phyloP scores from a whole-genome alignment of 108 stramenopile species.

The Stephanodiscus minutulus region DNA sequence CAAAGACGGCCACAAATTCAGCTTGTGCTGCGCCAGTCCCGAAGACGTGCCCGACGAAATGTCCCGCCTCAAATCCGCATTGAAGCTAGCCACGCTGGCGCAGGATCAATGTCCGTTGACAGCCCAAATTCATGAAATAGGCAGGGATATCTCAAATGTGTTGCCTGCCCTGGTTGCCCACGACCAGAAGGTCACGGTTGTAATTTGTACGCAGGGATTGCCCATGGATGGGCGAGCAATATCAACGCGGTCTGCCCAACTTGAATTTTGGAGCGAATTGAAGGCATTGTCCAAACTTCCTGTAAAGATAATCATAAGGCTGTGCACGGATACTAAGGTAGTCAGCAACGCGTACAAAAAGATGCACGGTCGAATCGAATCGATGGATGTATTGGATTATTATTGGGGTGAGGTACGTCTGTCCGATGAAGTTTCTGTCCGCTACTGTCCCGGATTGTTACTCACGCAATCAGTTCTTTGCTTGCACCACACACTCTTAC shows the following conservation, averaged over 20 bases:
- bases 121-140: slow-evolving; percentile 22
- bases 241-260: not conserved
- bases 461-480: not conserved
- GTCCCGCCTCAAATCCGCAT: too few relatives aligned
- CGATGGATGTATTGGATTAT: slow-evolving; percentile 58
- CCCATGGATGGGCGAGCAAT: slow-evolving; percentile 47
- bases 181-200: slow-evolving; percentile 38
- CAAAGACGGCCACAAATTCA: too few relatives aligned
- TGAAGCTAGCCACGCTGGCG: too few relatives aligned
- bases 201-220: too few relatives aligned
- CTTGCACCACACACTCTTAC: not conserved
- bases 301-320: slow-evolving; percentile 37
- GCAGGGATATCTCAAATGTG: slow-evolving; percentile 18
- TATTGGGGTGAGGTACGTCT: slow-evolving; percentile 46
- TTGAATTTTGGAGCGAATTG: slow-evolving; percentile 22
- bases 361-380: slow-evolving; percentile 32
- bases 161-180: slow-evolving; percentile 14
- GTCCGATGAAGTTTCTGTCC: not conserved
- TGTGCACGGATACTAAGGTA: slow-evolving; percentile 42
- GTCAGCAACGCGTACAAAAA: slow-evolving; percentile 47
- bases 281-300: slow-evolving; percentile 16
- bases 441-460: not conserved
- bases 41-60: too few relatives aligned
- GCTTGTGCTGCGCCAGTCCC: too few relatives aligned
- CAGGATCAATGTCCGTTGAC: slow-evolving; percentile 22